Conservation (phyloP, 352 stramenopile species). For the Pythium aphanidermatum region DNA sequence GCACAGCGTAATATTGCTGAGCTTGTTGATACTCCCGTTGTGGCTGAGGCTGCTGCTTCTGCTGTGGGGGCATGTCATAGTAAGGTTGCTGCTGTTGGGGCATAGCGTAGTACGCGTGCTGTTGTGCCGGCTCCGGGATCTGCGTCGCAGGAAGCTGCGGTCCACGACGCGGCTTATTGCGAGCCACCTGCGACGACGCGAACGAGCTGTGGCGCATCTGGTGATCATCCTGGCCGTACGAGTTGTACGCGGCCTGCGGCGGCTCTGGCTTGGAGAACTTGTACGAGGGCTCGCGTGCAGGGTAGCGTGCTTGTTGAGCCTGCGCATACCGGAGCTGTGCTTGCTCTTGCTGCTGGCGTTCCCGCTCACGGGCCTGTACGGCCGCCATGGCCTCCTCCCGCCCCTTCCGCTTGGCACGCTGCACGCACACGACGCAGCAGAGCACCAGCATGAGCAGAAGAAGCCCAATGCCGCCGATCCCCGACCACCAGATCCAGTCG, state of each 20-base stretch:
- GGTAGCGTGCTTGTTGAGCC: slow-evolving; percentile 33
- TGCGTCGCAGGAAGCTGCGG: slow-evolving; percentile 8
- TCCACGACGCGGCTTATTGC: slow-evolving; percentile 11
- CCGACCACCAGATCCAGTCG: slow-evolving; percentile 78
- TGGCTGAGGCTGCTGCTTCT: slow-evolving; percentile 11
- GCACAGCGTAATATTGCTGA: slow-evolving; percentile 5
- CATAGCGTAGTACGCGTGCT: too few relatives aligned
- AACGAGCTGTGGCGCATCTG: slow-evolving; percentile 31
- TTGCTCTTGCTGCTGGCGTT: slow-evolving; percentile 41
- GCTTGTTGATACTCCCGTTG: too few relatives aligned
- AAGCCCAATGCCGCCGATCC: slow-evolving; percentile 51
- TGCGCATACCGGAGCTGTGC: slow-evolving; percentile 46
- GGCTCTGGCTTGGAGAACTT: slow-evolving; percentile 21
- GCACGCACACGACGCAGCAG: slow-evolving; percentile 74
- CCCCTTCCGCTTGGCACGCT: slow-evolving; percentile 75
- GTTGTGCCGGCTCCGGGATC: slow-evolving; percentile 18
- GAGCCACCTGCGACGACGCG: slow-evolving; percentile 6
- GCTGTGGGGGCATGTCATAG: slow-evolving; percentile 4
- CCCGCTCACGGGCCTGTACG: slow-evolving; percentile 46
- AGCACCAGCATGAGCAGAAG: slow-evolving; percentile 61
- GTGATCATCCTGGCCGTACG: slow-evolving; percentile 24
- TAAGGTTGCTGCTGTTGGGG: slow-evolving; percentile 4
- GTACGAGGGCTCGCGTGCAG: slow-evolving; percentile 18
- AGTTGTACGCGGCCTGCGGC: slow-evolving; percentile 20
- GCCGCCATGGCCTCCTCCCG: slow-evolving; percentile 51